phyloP scores from a whole-genome alignment of 768 basidiomycete species.

The Lentinula sp. region DNA sequence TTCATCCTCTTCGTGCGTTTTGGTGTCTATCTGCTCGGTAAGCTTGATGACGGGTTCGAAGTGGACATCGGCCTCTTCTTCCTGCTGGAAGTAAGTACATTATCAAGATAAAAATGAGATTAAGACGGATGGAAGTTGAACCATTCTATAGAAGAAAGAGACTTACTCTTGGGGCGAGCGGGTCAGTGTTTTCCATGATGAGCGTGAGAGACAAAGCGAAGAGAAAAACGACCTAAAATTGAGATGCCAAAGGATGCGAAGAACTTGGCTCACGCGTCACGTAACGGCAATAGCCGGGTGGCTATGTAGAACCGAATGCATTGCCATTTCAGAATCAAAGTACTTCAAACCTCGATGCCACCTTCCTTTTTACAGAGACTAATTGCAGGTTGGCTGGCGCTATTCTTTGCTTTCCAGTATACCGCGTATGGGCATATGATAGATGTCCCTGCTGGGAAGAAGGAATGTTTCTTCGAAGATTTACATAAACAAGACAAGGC shows the following conservation, averaged over 20 bases:
- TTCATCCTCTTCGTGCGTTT: conserved; percentile 95
- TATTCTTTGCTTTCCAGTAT: conserved; percentile 6
- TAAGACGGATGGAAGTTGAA: not conserved
- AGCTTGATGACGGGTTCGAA: conserved; percentile 97
- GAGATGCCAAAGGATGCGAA: not conserved
- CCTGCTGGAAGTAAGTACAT: conserved; percentile 24
- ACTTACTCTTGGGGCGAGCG: conserved; percentile 70
- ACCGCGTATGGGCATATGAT: conserved; percentile 62
- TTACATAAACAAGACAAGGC: conserved; percentile 89
- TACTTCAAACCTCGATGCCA: not conserved
- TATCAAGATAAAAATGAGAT: conserved; percentile 5
- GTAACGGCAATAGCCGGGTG: conserved; percentile 4
- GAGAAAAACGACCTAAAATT: conserved; percentile 5
- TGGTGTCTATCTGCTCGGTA: conserved; percentile 91
- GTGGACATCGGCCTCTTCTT: conserved; percentile 82
- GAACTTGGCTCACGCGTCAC: not conserved
- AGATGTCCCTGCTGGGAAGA: conserved; percentile 69
- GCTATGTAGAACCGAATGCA: not conserved
- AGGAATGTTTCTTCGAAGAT: conserved; percentile 97
- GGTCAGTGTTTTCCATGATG: conserved; percentile 54
- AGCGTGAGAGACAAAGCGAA: conserved; percentile 2
- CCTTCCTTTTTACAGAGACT: not conserved
- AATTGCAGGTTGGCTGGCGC: not conserved
- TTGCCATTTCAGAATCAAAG: too few relatives aligned
- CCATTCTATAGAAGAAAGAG: not conserved